A percentile compares a stretch with the other conserved stretches of the same genome.
These are phyloP conservation scores for Trichoderma sp. DNA, from an alignment of 2,329 filamentous ascomycete species.

Conservation along the genomic window DNA sequence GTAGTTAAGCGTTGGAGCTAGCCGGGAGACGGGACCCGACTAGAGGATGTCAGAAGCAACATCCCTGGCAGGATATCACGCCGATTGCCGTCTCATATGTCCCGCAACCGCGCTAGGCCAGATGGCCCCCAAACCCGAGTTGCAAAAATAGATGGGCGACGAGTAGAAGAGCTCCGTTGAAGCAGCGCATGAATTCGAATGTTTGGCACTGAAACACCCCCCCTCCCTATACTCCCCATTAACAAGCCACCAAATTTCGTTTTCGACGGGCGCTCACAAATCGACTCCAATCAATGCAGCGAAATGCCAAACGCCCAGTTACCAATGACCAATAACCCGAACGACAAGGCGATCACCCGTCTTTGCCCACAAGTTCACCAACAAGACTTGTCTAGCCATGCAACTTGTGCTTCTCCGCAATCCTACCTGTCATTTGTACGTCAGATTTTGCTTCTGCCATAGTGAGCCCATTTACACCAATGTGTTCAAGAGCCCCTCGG, in stretches of 20 bases:
- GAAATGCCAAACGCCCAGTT: background rate
- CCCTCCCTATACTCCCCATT: background rate
- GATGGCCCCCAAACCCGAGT: conserved; percentile 5
- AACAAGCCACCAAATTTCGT: background rate
- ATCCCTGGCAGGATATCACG: conserved; percentile 10
- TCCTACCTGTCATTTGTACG: conserved; percentile 2
- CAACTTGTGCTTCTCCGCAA: background rate
- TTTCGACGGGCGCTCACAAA: background rate
- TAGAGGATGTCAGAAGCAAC: conserved; percentile 8
- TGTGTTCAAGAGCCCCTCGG: background rate
- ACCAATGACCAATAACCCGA: background rate
- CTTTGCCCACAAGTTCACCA: conserved; percentile 3
- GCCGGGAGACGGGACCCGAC: conserved; percentile 12
- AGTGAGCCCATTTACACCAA: background rate
- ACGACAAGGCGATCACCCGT: background rate
- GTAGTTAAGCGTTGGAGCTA: conserved; percentile 17
- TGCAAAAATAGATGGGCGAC: conserved; percentile 8
- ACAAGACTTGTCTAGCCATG: background rate
- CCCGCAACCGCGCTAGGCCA: conserved; percentile 4
- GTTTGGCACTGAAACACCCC: conserved; percentile 8
- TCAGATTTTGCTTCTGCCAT: background rate
- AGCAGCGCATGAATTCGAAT: background rate
- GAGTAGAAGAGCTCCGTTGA: background rate
- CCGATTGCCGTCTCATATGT: conserved; percentile 12
- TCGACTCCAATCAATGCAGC: background rate